These are phyloP conservation scores for Stachybotrys elegans DNA, from an alignment of 2,329 filamentous ascomycete species.

Conservation along the genomic window DNA sequence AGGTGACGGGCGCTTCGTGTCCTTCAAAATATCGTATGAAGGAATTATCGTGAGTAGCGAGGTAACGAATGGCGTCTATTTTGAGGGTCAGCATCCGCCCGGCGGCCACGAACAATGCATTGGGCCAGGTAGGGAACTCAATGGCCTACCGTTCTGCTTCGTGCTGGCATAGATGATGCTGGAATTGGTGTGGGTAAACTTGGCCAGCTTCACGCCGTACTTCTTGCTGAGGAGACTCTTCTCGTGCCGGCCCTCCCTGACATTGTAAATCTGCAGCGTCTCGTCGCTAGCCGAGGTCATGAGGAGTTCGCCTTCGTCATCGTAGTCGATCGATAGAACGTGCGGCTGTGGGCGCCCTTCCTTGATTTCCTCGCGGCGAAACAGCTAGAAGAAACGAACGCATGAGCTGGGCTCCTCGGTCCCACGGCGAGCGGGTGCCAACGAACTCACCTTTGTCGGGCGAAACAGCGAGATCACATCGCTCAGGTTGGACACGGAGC, in stretches of 20 bases:
- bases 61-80: conserved; percentile 76
- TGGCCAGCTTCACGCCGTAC: conserved; percentile 89
- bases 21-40: conserved; percentile 96
- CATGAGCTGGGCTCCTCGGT: not conserved
- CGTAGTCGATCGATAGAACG: conserved; percentile 90
- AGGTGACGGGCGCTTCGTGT: conserved; percentile 80
- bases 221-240: conserved; percentile 93
- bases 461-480: conserved; percentile 75
- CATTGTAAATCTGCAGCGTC: conserved; percentile 91
- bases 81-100: too few relatives aligned
- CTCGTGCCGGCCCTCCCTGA: conserved; percentile 81
- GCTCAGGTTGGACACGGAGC: conserved; percentile 60
- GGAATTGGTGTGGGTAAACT: conserved; percentile 87
- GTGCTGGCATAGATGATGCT: conserved; percentile 95
- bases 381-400: conserved; percentile 36
- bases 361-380: conserved; percentile 52
- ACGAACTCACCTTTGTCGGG: conserved; percentile 64
- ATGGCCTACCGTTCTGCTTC: conserved; percentile 78
- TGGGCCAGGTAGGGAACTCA: too few relatives aligned
- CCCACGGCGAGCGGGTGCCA: not conserved
- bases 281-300: conserved; percentile 92
- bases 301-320: conserved; percentile 87
- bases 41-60: conserved; percentile 89
- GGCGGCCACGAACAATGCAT: too few relatives aligned
- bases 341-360: conserved; percentile 50